Evolutionary conservation across 371 early-diverging fungal genomes (phyloP), one percentile per base, ranked within the genome.

Genomic region (Mucor velutinosus): DNA sequence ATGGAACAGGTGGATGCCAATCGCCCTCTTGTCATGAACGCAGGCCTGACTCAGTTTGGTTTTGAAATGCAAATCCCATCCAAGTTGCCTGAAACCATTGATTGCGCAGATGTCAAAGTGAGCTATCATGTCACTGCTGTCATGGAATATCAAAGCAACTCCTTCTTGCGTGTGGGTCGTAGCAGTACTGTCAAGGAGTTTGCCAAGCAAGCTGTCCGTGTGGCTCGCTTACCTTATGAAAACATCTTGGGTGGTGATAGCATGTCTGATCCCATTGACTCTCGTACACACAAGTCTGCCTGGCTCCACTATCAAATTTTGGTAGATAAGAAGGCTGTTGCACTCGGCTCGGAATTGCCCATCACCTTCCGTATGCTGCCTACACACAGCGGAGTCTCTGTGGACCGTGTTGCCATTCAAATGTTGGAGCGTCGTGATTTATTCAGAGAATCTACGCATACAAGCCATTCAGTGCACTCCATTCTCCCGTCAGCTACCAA

Each of bases 61-160:
- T 69, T 69, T 45, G 69, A 69, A 15, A 69, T 69, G 69, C 64
- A 69, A 43, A 33, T 69, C 8, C 64, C 69, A 51, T 69, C 69
- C 7, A 58, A 58, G 8, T 35, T 69, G 19, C 69, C 69, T 7
- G 69, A 69, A 33, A 32, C 64, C 0, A 64, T 69, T 15, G 64
- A 69, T 4, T 69, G 69, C 11, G 43, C 60, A 12, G 69, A 69
- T 35, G 33, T 69, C 41, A 64, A 60, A 43, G 69, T 69, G 1
- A 30, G 33, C 17, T 69, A 69, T 27, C 45, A 58, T 12, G 69
- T 69, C 11, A 69, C 64, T 14, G 69, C 69, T 7, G 29, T 64
- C 6, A 60, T 69, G 53, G 60, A 64, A n/a, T 67, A 67, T 5
- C 30, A 47, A 19, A 58, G 33, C 45, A 35, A 11, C 1, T 30